Evolutionary conservation across 2,329 filamentous ascomycete genomes (phyloP).

Genomic region (Fusarium nygamai): DNA sequence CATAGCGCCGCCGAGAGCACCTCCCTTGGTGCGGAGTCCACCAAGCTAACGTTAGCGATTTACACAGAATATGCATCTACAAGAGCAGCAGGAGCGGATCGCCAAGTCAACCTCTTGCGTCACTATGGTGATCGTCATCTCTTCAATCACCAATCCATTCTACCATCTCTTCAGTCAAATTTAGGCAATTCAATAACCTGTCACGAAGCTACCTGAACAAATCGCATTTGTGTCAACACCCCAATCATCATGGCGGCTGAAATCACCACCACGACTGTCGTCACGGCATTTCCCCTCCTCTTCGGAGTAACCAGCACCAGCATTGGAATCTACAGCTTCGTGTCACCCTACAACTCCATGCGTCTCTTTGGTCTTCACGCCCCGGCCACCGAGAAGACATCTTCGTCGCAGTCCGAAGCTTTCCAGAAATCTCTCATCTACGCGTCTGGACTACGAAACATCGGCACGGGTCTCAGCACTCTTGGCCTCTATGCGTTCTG

Average conservation of each 20-base stretch:
- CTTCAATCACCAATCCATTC: background rate
- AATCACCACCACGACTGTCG: background rate
- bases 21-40: background rate
- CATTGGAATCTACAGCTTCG: slow-evolving; percentile 31
- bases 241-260: background rate
- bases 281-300: slow-evolving; percentile 17
- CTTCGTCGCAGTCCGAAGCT: background rate
- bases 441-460: slow-evolving; percentile 12
- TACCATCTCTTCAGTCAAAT: background rate
- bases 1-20: background rate
- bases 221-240: background rate
- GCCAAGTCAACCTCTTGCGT: slow-evolving; percentile 4
- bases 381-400: background rate
- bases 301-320: slow-evolving; percentile 15
- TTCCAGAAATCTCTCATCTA: slow-evolving; percentile 27
- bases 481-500: slow-evolving; percentile 27
- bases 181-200: too few species aligned
- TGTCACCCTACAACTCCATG: slow-evolving; percentile 18
- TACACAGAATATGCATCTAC: slow-evolving; percentile 22
- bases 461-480: slow-evolving; percentile 8
- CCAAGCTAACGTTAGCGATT: background rate
- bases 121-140: slow-evolving; percentile 1
- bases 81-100: background rate
- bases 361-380: slow-evolving; percentile 10
- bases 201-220: too few species aligned